A percentile compares a stretch with the other conserved stretches of the same genome.
phyloP scores from a whole-genome alignment of 306 rosid species.

The Fragaria ananassa region DNA sequence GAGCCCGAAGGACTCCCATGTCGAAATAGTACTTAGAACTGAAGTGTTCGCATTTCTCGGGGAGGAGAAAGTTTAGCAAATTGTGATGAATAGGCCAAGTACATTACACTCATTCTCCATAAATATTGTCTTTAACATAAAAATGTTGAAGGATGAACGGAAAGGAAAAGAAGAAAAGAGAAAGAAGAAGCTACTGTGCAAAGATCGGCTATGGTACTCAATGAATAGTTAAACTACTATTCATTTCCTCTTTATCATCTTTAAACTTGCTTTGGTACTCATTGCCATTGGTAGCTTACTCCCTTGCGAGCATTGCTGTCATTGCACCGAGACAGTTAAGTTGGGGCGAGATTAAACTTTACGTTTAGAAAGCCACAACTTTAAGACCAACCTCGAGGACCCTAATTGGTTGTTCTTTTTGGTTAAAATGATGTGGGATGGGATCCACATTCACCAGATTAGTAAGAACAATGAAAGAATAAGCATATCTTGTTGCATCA shows the following conservation, averaged over 20 bases:
- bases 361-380: constrained; percentile 43
- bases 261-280: constrained; percentile 31
- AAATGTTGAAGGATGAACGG: background rate
- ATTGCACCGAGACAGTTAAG: constrained; percentile 10
- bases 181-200: constrained; percentile 9
- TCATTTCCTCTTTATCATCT: constrained; percentile 25
- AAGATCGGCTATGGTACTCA: constrained; percentile 12
- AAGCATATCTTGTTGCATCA: constrained; percentile 27
- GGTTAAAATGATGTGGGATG: constrained; percentile 13
- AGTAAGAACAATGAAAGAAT: constrained; percentile 16
- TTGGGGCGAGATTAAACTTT: constrained; percentile 1
- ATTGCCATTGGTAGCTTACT: constrained; percentile 21
- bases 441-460: constrained; percentile 39
- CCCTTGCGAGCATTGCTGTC: constrained; percentile 10
- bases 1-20: background rate
- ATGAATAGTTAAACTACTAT: constrained; percentile 8
- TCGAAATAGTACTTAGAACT: background rate
- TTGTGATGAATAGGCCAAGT: background rate
- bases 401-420: constrained; percentile 9
- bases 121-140: background rate
- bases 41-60: background rate
- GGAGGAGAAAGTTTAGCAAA: background rate
- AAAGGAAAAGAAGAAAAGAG: constrained; percentile 13
- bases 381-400: constrained; percentile 73
- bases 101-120: background rate